Evolutionary conservation across 805 yeast genomes (phyloP).

Genomic region (Wickerhamiella qilinensis): DNA sequence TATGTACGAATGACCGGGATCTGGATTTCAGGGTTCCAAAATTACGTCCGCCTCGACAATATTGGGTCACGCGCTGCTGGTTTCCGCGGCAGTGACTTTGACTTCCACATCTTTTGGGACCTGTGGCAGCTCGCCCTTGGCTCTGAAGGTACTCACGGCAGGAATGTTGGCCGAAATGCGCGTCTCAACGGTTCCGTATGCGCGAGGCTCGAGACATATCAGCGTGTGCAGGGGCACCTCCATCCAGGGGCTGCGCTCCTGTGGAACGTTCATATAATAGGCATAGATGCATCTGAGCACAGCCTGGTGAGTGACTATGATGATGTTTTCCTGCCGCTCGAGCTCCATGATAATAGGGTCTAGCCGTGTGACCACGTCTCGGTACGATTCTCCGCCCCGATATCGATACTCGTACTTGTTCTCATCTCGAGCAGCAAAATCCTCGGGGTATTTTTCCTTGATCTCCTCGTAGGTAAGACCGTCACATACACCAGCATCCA

Average conservation of each 20-base stretch:
- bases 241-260: conserved; percentile 98
- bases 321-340: conserved; percentile 89
- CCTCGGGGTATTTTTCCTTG: conserved; percentile 73
- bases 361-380: conserved; percentile 84
- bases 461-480: conserved; percentile 94
- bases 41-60: no score
- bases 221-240: conserved; percentile 92
- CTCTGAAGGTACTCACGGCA: conserved; percentile 93
- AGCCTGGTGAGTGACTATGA: conserved; percentile 95
- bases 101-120: not conserved
- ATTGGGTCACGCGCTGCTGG: no score
- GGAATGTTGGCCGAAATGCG: conserved; percentile 92
- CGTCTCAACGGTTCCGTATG: conserved; percentile 76
- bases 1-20: no score
- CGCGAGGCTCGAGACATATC: conserved; percentile 88
- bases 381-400: conserved; percentile 92
- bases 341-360: conserved; percentile 98
- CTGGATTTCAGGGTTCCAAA: no score
- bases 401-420: conserved; percentile 91
- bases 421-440: conserved; percentile 88
- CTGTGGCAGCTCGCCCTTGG: conserved; percentile 53
- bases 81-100: no score
- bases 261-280: conserved; percentile 96
- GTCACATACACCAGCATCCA: conserved; percentile 96
- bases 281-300: conserved; percentile 93